These are phyloP conservation scores for Entomortierella chlamydospora DNA, from an alignment of 192 early-diverging fungal species.

Conservation along the genomic window DNA sequence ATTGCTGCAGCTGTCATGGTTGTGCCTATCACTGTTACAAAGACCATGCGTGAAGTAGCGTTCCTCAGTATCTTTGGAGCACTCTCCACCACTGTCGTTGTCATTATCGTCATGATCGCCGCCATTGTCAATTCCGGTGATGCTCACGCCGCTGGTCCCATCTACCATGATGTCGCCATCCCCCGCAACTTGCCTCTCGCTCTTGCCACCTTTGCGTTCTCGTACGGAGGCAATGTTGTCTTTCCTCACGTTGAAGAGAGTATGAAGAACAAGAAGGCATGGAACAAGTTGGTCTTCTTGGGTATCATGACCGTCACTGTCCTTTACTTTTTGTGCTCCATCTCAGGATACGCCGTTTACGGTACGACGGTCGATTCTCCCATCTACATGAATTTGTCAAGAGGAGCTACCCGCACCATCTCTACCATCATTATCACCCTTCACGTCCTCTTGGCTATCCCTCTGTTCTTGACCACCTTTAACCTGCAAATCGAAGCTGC, in stretches of 20 bases:
- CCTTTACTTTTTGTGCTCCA: constrained; percentile 74
- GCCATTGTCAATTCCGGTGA: constrained; percentile 60
- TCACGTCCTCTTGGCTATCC: constrained; percentile 76
- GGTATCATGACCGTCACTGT: constrained; percentile 65
- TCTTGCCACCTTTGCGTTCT: constrained; percentile 74
- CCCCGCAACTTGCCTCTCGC: constrained; percentile 69
- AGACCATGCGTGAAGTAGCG: constrained; percentile 78
- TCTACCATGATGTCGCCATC: constrained; percentile 56
- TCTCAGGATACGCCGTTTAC: constrained; percentile 73
- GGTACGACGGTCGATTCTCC: constrained; percentile 67
- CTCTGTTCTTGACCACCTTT: constrained; percentile 73
- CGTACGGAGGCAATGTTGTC: constrained; percentile 77
- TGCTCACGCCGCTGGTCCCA: constrained; percentile 28
- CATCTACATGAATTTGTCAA: constrained; percentile 71
- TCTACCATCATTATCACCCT: constrained; percentile 72
- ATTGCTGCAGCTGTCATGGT: constrained; percentile 64
- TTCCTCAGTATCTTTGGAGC: constrained; percentile 70
- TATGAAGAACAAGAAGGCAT: constrained; percentile 69
- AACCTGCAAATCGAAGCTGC: constrained; percentile 71
- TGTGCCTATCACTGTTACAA: constrained; percentile 74
- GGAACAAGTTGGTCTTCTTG: constrained; percentile 64
- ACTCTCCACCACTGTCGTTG: constrained; percentile 70
- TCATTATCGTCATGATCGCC: constrained; percentile 67
- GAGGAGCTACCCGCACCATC: constrained; percentile 60
- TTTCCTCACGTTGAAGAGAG: constrained; percentile 80